A percentile compares a stretch with the other conserved stretches of the same genome.
Evolutionary conservation across 2,329 filamentous ascomycete genomes (phyloP).

Genomic region (Blastomyces parvus): DNA sequence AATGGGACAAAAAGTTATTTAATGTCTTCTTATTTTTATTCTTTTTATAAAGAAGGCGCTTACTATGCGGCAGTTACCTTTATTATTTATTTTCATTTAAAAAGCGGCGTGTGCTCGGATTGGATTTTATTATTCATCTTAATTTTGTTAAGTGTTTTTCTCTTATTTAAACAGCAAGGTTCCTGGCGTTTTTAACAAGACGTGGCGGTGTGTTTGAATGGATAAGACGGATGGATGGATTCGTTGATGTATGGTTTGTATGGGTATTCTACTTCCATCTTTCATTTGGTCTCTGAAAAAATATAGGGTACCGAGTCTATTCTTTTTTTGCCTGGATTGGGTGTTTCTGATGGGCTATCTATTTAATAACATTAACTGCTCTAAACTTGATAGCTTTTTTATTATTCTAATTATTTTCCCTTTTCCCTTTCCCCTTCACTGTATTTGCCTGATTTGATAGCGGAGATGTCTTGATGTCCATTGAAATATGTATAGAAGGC

Average conservation of each 20-base stretch:
- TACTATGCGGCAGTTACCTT: background rate
- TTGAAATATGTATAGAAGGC: background rate
- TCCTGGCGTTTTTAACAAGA: constrained; percentile 4
- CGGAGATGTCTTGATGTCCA: background rate
- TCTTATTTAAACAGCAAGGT: background rate
- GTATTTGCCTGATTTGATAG: background rate
- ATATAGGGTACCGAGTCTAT: background rate
- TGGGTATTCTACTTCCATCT: background rate
- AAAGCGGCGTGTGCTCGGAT: background rate
- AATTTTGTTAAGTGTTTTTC: background rate
- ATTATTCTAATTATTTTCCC: background rate
- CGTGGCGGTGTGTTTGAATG: background rate
- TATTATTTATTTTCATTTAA: background rate
- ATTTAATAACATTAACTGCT: background rate
- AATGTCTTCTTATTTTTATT: background rate
- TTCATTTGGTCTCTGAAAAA: background rate
- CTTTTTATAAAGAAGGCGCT: background rate
- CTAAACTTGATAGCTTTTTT: background rate
- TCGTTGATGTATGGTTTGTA: background rate
- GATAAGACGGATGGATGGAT: background rate
- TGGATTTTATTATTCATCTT: background rate
- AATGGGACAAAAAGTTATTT: background rate
- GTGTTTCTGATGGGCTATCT: background rate
- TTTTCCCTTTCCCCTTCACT: background rate
- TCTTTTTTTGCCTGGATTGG: background rate